A percentile compares a stretch with the other conserved stretches of the same genome.
Evolutionary conservation across 1,284 basidiomycete species (phyloP).

Genomic region (Taiwanofungus camphoratus): DNA sequence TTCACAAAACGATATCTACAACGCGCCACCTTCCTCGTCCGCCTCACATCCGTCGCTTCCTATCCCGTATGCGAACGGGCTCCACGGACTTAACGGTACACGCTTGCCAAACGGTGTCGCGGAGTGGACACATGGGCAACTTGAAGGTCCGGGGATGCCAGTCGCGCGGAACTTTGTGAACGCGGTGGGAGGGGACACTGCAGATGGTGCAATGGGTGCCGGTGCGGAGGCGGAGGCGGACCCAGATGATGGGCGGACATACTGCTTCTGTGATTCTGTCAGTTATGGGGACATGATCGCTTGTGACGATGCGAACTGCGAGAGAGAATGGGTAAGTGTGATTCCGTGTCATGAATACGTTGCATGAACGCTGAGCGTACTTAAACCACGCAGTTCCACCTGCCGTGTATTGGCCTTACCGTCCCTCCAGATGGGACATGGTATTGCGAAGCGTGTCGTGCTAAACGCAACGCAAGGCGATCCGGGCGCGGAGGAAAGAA

Average conservation of each 20-base stretch:
- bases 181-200: constrained; percentile 17
- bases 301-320: constrained; percentile 87
- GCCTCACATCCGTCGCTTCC: constrained; percentile 38
- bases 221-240: constrained; percentile 43
- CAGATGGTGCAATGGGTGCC: constrained; percentile 24
- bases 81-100: constrained; percentile 11
- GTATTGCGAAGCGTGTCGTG: constrained; percentile 71
- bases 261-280: constrained; percentile 85
- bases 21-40: constrained; percentile 33
- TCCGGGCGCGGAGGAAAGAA: constrained; percentile 45
- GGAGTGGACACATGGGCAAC: constrained; percentile 45
- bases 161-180: constrained; percentile 38
- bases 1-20: constrained; percentile 29
- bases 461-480: constrained; percentile 42
- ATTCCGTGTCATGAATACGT: no score
- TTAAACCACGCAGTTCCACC: constrained; percentile 79
- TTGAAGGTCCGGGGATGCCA: constrained; percentile 76
- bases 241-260: constrained; percentile 69
- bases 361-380: no score
- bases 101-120: constrained; percentile 18
- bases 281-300: constrained; percentile 98
- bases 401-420: constrained; percentile 71
- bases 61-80: constrained; percentile 26
- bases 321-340: constrained; percentile 87
- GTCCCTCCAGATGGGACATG: constrained; percentile 74